These are phyloP conservation scores for Isatis tinctoria DNA, from an alignment of 345 rosid species.

Conservation along the genomic window DNA sequence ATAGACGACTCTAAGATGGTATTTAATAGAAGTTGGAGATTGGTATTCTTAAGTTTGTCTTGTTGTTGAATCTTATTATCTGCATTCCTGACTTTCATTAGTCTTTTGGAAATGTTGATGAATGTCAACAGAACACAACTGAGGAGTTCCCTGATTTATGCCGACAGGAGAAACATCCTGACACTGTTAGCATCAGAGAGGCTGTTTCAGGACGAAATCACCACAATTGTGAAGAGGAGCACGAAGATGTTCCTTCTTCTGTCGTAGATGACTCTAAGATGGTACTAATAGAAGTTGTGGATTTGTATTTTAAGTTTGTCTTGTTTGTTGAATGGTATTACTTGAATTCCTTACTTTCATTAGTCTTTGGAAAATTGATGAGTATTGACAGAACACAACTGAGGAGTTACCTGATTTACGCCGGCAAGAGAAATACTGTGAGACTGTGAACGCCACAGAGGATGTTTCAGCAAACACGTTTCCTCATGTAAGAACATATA, in stretches of 20 bases:
- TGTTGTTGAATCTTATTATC: background rate
- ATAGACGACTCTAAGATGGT: constrained; percentile 24
- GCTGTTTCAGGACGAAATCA: background rate
- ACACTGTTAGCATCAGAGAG: background rate
- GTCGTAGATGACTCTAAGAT: constrained; percentile 9
- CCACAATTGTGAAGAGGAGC: background rate
- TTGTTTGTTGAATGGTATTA: background rate
- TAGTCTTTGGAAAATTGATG: constrained; percentile 21
- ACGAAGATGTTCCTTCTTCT: background rate
- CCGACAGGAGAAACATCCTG: background rate
- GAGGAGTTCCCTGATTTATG: constrained; percentile 10
- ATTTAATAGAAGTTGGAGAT: background rate
- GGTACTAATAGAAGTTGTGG: constrained; percentile 9
- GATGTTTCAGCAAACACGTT: background rate
- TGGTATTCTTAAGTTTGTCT: background rate
- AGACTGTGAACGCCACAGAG: constrained; percentile 4
- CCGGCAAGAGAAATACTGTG: background rate
- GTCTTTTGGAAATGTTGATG: constrained; percentile 14
- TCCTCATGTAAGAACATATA: constrained; percentile 16
- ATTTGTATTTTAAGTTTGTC: background rate
- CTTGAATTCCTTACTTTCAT: background rate
- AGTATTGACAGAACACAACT: constrained; percentile 20
- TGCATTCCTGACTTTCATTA: background rate
- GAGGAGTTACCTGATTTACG: constrained; percentile 15
- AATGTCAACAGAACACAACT: constrained; percentile 16